These are phyloP conservation scores for Aspergillus ellipticus DNA, from an alignment of 495 filamentous ascomycete species.

Conservation along the genomic window DNA sequence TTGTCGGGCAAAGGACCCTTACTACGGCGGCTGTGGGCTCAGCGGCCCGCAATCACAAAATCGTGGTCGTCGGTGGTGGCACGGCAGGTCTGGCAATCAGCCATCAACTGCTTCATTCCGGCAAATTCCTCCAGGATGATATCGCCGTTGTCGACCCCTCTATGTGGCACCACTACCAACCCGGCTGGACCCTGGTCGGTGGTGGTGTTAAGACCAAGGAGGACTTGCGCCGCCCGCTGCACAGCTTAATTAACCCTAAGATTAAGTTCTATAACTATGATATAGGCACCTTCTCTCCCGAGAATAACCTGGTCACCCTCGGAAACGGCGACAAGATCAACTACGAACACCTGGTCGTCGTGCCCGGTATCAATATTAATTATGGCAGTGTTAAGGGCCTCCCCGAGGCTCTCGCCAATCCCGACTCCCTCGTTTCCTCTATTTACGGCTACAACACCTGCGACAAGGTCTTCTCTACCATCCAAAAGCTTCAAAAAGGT, in stretches of 20 bases:
- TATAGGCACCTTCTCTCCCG: constrained; percentile 52
- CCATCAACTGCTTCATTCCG: constrained; percentile 57
- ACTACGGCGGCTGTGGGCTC: constrained; percentile 39
- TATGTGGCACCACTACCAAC: constrained; percentile 65
- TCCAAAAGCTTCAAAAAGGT: constrained; percentile 53
- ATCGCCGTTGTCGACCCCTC: constrained; percentile 66
- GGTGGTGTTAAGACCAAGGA: constrained; percentile 59
- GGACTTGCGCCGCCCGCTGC: constrained; percentile 49
- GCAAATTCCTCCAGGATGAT: constrained; percentile 54
- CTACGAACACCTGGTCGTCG: constrained; percentile 65
- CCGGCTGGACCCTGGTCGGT: constrained; percentile 67
- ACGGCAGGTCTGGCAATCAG: constrained; percentile 58
- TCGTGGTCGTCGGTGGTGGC: constrained; percentile 63
- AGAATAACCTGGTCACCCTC: constrained; percentile 56
- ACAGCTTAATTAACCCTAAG: constrained; percentile 53
- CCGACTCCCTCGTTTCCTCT: constrained; percentile 54
- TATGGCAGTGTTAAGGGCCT: constrained; percentile 55
- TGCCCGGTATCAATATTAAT: constrained; percentile 57
- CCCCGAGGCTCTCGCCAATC: constrained; percentile 55
- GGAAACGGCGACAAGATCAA: constrained; percentile 53
- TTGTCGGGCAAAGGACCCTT: constrained; percentile 23
- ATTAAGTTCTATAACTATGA: constrained; percentile 57
- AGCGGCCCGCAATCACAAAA: constrained; percentile 48
- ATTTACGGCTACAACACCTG: constrained; percentile 61
- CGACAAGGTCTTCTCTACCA: constrained; percentile 54